Conservation (phyloP, 2,329 filamentous ascomycete species). For the Pleochaeta shiraiana region DNA sequence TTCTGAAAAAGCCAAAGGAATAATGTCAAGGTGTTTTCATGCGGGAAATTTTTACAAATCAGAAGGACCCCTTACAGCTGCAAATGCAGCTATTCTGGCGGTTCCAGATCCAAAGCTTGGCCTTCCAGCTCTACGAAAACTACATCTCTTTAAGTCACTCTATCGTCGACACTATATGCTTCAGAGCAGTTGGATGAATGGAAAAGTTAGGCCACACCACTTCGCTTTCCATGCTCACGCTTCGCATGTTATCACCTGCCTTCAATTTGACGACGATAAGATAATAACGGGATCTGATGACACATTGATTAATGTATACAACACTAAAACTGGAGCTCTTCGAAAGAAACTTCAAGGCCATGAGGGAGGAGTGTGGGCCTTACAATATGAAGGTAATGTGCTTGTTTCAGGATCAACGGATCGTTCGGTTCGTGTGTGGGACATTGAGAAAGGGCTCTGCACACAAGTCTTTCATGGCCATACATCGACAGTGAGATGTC, state of each 20-base stretch:
- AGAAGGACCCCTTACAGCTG: conserved; percentile 70
- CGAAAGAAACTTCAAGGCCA: conserved; percentile 74
- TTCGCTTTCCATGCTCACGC: conserved; percentile 95
- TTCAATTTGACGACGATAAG: conserved; percentile 96
- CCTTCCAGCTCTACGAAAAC: conserved; percentile 51
- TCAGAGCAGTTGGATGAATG: conserved; percentile 76
- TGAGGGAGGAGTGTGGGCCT: conserved; percentile 91
- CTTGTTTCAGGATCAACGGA: conserved; percentile 94
- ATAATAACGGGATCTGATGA: conserved; percentile 96
- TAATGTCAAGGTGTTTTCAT: conserved; percentile 10
- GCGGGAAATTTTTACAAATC: conserved; percentile 23
- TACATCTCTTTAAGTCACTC: conserved; percentile 91
- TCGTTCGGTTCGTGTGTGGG: conserved; percentile 96
- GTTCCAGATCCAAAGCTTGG: conserved; percentile 68
- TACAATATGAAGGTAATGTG: conserved; percentile 90
- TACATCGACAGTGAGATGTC: conserved; percentile 86
- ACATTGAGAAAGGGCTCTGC: conserved; percentile 80
- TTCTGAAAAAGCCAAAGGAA: conserved; percentile 12
- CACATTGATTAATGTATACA: conserved; percentile 93
- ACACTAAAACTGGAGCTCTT: conserved; percentile 80
- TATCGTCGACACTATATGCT: conserved; percentile 89
- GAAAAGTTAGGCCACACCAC: conserved; percentile 65
- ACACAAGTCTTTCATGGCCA: conserved; percentile 95
- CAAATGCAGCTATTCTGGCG: conserved; percentile 61
- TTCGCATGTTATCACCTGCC: conserved; percentile 87